Percentiles rank a stretch among this genome's conserved stretches.
Conservation (phyloP, 768 basidiomycete species). For the Amanita inopinata region DNA sequence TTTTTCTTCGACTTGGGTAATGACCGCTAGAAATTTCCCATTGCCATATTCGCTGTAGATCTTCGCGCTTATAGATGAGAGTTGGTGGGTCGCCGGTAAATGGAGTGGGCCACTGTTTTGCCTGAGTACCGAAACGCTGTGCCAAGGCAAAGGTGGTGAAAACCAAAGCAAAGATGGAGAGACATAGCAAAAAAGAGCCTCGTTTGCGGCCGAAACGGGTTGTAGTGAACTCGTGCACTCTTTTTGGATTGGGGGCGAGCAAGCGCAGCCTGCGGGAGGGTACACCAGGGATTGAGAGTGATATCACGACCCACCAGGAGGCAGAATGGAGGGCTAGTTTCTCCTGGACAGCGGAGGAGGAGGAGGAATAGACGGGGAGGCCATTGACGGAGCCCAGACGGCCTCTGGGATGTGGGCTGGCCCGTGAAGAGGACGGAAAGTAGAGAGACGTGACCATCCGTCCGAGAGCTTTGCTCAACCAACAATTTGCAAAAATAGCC, state of each 20-base stretch:
- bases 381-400: constrained; percentile 20
- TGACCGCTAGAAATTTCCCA: constrained; percentile 95
- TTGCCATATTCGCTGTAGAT: constrained; percentile 85
- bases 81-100: constrained; percentile 54
- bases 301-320: constrained; percentile 52
- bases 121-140: constrained; percentile 50
- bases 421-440: constrained; percentile 27
- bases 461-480: neutral
- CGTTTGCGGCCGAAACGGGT: constrained; percentile 50
- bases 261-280: constrained; percentile 47
- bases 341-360: constrained; percentile 54
- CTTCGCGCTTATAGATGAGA: constrained; percentile 65
- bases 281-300: constrained; percentile 51
- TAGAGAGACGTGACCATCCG: constrained; percentile 38
- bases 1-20: constrained; percentile 73
- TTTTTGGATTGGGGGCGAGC: constrained; percentile 49
- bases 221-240: constrained; percentile 46
- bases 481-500: no score
- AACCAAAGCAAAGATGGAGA: constrained; percentile 35
- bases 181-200: constrained; percentile 41
- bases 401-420: constrained; percentile 21
- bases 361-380: constrained; percentile 24
- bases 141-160: constrained; percentile 51
- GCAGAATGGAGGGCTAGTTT: constrained; percentile 43
- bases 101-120: constrained; percentile 53